Conservation (phyloP, 495 filamentous ascomycete genomes). For the Penicillium ucsense region DNA sequence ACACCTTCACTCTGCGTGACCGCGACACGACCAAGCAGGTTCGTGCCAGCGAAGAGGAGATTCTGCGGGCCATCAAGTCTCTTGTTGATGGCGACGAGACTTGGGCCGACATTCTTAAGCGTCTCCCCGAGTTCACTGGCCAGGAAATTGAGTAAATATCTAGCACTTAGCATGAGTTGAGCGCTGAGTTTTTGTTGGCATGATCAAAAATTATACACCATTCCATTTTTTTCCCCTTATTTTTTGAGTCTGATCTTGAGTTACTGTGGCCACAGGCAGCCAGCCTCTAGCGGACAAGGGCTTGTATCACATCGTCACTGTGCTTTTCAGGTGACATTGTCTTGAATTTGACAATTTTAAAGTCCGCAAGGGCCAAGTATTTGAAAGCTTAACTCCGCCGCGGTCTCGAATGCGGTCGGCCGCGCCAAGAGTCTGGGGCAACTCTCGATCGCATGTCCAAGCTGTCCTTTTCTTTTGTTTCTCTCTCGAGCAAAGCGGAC, state of each 20-base stretch:
- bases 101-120: slow-evolving; percentile 51
- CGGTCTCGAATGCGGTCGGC: slow-evolving; percentile 9
- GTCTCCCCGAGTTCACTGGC: slow-evolving; percentile 57
- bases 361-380: too few relatives aligned
- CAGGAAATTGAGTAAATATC: slow-evolving; percentile 51
- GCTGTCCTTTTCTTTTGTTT: slow-evolving; percentile 11
- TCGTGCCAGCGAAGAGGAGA: slow-evolving; percentile 54
- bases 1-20: slow-evolving; percentile 58
- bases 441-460: slow-evolving; percentile 11
- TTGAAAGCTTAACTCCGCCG: slow-evolving; percentile 1
- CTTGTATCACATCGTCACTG: too few relatives aligned
- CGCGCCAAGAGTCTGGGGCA: slow-evolving; percentile 30
- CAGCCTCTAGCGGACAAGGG: too few relatives aligned
- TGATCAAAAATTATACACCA: slow-evolving; percentile 13
- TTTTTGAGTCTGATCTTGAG: not conserved
- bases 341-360: too few relatives aligned
- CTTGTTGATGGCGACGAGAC: slow-evolving; percentile 53
- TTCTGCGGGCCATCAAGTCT: slow-evolving; percentile 49
- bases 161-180: not conserved
- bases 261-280: too few relatives aligned
- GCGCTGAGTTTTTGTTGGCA: not conserved
- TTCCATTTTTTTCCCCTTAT: slow-evolving; percentile 4
- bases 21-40: slow-evolving; percentile 61
- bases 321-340: too few relatives aligned
- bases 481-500: slow-evolving; percentile 4